Evolutionary conservation across 768 basidiomycete genomes (phyloP), one percentile per base, ranked within the genome.

Genomic region (Boletus vinaceobasis): DNA sequence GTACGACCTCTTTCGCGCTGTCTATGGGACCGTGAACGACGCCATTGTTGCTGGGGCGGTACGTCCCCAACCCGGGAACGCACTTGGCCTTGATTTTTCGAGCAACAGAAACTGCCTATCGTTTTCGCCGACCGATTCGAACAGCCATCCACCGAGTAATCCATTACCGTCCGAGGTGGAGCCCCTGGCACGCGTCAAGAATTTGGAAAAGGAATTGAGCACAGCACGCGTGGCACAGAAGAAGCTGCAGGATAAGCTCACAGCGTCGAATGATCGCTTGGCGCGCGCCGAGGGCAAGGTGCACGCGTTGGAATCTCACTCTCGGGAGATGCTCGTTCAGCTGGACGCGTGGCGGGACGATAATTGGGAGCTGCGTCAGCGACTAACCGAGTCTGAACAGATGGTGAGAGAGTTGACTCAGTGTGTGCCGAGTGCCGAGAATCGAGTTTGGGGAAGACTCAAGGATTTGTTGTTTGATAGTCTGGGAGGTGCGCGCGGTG

Each of bases 391-490:
- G 38, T 62, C 59, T n/a, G 67, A 71, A 51, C 55, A 37, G 52
- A 60, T 50, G 48, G 49, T 48, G 38, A 58, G 47, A 53, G 68
- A 64, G 7, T 17, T 64, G 43, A 33, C 35, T 32, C 60, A 59
- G 19, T 60, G 55, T 26, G 37, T 45, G 13, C 58, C 58, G 13
- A 53, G 32, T 53, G 36, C 42, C 9, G 70, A 69, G 27, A 60
- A 29, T 33, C 61, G 58, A 29, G 55, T 71, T 27, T 69, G 65
- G 68, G 66, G 58, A 43, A 63, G 52, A 52, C 48, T 69, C 55
- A 71, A 63, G 48, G 68, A 66, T 53, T 49, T 69, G 56, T 53
- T 70, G 19, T 66, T 65, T 57, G 65, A 71, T 45, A 65, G 64
- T 23, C 43, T 71, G 35, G 54, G 54, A 13, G 48, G 56, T 44